These are phyloP conservation scores for Fusarium devonianum DNA, from an alignment of 2,329 filamentous ascomycete species.

Conservation along the genomic window DNA sequence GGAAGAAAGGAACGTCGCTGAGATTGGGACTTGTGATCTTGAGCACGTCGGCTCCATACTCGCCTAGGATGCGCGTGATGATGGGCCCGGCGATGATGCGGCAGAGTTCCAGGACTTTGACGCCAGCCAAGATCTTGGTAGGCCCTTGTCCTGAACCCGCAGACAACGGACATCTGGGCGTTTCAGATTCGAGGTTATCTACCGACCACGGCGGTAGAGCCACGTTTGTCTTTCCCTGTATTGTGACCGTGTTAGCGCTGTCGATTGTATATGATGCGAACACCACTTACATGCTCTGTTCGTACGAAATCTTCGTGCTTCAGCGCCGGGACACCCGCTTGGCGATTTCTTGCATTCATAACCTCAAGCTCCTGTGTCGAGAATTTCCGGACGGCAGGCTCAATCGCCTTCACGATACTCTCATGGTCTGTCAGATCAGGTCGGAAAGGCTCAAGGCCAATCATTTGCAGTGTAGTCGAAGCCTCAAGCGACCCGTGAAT, in stretches of 20 bases:
- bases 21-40: constrained; percentile 73
- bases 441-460: constrained; percentile 68
- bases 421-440: constrained; percentile 68
- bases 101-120: constrained; percentile 78
- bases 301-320: constrained; percentile 66
- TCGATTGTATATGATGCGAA: background rate
- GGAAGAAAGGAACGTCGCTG: constrained; percentile 76
- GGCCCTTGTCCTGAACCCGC: constrained; percentile 16
- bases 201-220: constrained; percentile 58
- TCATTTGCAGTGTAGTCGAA: constrained; percentile 72
- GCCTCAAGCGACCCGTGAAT: constrained; percentile 79
- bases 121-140: constrained; percentile 58
- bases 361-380: constrained; percentile 63
- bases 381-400: constrained; percentile 63
- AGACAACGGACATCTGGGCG: constrained; percentile 55
- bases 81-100: constrained; percentile 80
- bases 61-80: constrained; percentile 74
- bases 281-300: constrained; percentile 52
- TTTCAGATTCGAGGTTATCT: constrained; percentile 56
- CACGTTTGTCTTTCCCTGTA: constrained; percentile 55
- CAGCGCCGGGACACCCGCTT: constrained; percentile 67
- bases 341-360: constrained; percentile 61
- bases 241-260: background rate
- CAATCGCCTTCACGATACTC: constrained; percentile 66
- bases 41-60: constrained; percentile 77